These are phyloP conservation scores for Diddensiella santjacobensis DNA, from an alignment of 805 yeast species.

Conservation along the genomic window DNA sequence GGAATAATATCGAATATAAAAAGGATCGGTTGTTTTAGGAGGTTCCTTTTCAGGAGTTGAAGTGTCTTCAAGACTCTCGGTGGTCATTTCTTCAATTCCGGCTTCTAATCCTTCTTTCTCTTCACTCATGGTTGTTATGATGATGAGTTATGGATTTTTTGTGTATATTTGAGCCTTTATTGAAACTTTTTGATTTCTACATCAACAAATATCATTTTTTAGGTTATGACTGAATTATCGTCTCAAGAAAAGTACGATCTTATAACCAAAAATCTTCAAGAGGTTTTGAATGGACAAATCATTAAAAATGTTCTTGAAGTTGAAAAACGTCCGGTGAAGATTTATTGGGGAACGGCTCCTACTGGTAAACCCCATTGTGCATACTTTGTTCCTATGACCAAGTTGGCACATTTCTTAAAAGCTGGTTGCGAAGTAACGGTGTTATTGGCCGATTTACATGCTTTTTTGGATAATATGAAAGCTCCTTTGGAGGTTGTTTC, in stretches of 20 bases:
- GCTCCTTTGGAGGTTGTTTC: constrained; percentile 91
- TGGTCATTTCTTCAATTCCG: too few relatives aligned
- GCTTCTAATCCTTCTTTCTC: too few relatives aligned
- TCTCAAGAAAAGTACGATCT: constrained; percentile 45
- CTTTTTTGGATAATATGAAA: constrained; percentile 96
- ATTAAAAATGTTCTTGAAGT: constrained; percentile 78
- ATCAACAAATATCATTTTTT: not conserved
- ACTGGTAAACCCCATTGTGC: constrained; percentile 99
- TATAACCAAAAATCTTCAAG: constrained; percentile 85
- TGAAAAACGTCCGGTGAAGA: constrained; percentile 73
- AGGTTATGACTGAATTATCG: constrained; percentile 11
- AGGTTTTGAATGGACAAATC: constrained; percentile 82
- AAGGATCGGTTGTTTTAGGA: constrained; percentile 23
- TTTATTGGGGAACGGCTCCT: constrained; percentile 99
- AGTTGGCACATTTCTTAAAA: constrained; percentile 86
- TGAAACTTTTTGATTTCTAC: not conserved
- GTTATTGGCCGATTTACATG: constrained; percentile 91
- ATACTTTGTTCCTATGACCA: constrained; percentile 96
- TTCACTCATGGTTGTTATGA: too few relatives aligned
- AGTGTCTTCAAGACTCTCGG: too few relatives aligned
- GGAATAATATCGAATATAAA: constrained; percentile 42
- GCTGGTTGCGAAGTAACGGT: constrained; percentile 96
- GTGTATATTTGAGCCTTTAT: too few relatives aligned
- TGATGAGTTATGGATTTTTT: too few relatives aligned
- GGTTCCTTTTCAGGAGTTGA: not conserved